Evolutionary conservation across 805 yeast genomes (phyloP).

Genomic region (Lipomyces kockii): DNA sequence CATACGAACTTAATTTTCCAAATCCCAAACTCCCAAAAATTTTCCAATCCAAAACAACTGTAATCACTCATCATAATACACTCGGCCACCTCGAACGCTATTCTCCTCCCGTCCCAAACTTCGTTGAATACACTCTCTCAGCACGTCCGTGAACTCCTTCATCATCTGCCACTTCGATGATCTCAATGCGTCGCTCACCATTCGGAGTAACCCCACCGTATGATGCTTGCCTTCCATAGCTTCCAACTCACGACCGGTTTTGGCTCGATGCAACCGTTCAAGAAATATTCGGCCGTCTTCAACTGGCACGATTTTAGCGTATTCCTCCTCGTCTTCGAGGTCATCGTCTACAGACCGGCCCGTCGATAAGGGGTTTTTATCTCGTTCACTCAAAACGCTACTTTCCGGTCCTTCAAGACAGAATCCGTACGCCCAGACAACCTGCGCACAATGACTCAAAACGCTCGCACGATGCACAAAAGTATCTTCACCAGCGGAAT

Average conservation of each 20-base stretch:
- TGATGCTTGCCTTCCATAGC: slow-evolving; percentile 52
- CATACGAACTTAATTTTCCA: too few species aligned
- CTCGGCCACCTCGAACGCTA: neutral
- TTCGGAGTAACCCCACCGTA: slow-evolving; percentile 58
- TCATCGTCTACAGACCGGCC: slow-evolving; percentile 1
- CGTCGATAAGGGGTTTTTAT: neutral
- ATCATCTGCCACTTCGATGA: slow-evolving; percentile 42
- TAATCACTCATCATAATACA: slow-evolving; percentile 2
- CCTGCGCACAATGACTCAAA: slow-evolving; percentile 40
- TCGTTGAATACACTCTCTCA: slow-evolving; percentile 34
- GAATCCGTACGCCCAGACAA: slow-evolving; percentile 45
- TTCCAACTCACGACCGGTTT: slow-evolving; percentile 35
- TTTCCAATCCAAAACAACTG: neutral
- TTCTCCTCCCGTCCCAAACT: slow-evolving; percentile 29
- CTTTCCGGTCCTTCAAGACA: slow-evolving; percentile 44
- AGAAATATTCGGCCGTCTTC: slow-evolving; percentile 60
- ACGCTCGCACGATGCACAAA: slow-evolving; percentile 42
- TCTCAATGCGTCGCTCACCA: slow-evolving; percentile 39
- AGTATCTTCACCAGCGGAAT: slow-evolving; percentile 40
- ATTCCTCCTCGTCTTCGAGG: slow-evolving; percentile 26
- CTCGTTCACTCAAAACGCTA: slow-evolving; percentile 31
- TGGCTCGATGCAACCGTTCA: slow-evolving; percentile 53
- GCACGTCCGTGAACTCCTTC: slow-evolving; percentile 32
- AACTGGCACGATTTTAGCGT: slow-evolving; percentile 36
- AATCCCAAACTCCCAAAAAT: neutral